Percentiles rank a stretch among this genome's conserved stretches.
phyloP scores from a whole-genome alignment of 1,284 basidiomycete species.

The Fomitopsis betulina region DNA sequence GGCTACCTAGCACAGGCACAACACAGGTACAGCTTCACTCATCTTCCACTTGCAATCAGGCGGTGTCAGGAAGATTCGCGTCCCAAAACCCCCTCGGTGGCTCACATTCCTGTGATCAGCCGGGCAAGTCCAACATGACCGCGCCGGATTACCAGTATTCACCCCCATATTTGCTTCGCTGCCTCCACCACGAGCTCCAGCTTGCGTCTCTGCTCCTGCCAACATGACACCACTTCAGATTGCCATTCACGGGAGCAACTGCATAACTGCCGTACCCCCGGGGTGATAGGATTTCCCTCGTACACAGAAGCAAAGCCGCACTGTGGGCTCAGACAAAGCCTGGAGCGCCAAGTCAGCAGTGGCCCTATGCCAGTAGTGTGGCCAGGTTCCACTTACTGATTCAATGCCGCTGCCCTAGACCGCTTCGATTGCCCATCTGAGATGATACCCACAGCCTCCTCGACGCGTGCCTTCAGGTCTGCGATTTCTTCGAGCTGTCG shows the following conservation, averaged over 20 bases:
- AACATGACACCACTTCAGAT: neutral
- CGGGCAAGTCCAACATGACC: neutral
- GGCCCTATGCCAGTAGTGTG: neutral
- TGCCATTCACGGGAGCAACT: neutral
- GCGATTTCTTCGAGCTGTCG: slow-evolving; percentile 54
- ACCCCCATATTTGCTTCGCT: slow-evolving; percentile 47
- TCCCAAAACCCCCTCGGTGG: neutral
- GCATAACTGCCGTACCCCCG: slow-evolving; percentile 38
- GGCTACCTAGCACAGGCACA: neutral
- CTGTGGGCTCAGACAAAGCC: slow-evolving; percentile 66
- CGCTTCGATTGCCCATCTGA: slow-evolving; percentile 47
- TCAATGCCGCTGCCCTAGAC: slow-evolving; percentile 46
- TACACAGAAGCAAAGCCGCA: slow-evolving; percentile 72
- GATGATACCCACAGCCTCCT: slow-evolving; percentile 58
- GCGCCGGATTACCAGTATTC: neutral
- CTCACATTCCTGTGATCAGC: neutral
- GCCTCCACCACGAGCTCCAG: slow-evolving; percentile 45
- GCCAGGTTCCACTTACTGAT: slow-evolving; percentile 41
- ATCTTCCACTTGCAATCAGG: neutral
- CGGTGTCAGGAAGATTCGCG: neutral
- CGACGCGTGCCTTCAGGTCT: slow-evolving; percentile 52
- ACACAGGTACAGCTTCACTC: neutral
- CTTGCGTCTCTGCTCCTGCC: slow-evolving; percentile 36
- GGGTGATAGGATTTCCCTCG: slow-evolving; percentile 59
- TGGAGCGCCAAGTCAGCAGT: slow-evolving; percentile 20